These are phyloP conservation scores for Trichophyton benhamiae DNA, from an alignment of 2,329 filamentous ascomycete species.

Conservation along the genomic window DNA sequence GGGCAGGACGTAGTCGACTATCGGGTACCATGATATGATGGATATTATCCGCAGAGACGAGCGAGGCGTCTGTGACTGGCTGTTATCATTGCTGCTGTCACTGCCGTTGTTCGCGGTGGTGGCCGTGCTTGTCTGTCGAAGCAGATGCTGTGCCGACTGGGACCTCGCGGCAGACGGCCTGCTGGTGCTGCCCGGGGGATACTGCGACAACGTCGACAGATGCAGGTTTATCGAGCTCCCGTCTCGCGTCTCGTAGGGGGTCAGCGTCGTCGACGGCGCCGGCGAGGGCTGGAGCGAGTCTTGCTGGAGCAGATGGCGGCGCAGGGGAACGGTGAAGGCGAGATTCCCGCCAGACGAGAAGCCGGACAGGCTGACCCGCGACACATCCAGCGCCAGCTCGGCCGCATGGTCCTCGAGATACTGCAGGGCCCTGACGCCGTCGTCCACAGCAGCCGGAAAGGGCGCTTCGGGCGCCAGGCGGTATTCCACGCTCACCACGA, in stretches of 20 bases:
- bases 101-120: slow-evolving; percentile 18
- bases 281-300: slow-evolving; percentile 9
- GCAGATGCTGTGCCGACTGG: slow-evolving; percentile 13
- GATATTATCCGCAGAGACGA: slow-evolving; percentile 39
- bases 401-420: slow-evolving; percentile 45
- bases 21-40: slow-evolving; percentile 51
- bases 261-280: slow-evolving; percentile 8
- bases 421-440: slow-evolving; percentile 49
- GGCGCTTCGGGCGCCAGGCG: slow-evolving; percentile 48
- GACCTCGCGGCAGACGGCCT: slow-evolving; percentile 11
- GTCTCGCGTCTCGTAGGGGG: neutral
- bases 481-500: slow-evolving; percentile 46
- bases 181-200: slow-evolving; percentile 7
- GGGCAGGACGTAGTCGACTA: slow-evolving; percentile 49
- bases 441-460: slow-evolving; percentile 43
- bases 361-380: slow-evolving; percentile 47
- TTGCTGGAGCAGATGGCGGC: slow-evolving; percentile 30
- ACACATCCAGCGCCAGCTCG: slow-evolving; percentile 45
- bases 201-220: neutral
- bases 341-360: slow-evolving; percentile 55
- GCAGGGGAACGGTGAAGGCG: slow-evolving; percentile 48
- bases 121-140: slow-evolving; percentile 19
- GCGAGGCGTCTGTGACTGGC: neutral
- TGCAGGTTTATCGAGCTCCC: neutral
- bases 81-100: slow-evolving; percentile 3